phyloP scores from a whole-genome alignment of 2,329 filamentous ascomycete species.

The Phoma sp. region DNA sequence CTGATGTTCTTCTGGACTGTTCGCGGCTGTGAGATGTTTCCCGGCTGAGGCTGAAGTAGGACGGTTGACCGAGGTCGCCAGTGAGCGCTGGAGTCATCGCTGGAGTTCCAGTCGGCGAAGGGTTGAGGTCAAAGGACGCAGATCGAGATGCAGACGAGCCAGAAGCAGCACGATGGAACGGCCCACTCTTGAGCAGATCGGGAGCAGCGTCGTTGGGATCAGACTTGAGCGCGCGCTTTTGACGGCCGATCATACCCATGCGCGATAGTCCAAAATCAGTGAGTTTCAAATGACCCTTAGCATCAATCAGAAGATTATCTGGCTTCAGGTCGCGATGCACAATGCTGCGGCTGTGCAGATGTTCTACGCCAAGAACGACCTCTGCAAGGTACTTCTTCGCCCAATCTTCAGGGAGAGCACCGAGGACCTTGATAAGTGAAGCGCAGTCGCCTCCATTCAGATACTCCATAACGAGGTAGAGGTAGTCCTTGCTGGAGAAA shows the following conservation, averaged over 20 bases:
- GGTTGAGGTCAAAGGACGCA: conserved; percentile 85
- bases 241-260: conserved; percentile 95
- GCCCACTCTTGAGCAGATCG: conserved; percentile 89
- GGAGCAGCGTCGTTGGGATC: conserved; percentile 76
- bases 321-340: conserved; percentile 97
- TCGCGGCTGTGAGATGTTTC: conserved; percentile 67
- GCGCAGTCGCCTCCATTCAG: conserved; percentile 97
- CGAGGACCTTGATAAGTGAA: conserved; percentile 92
- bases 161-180: conserved; percentile 85
- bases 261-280: conserved; percentile 97
- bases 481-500: conserved; percentile 98
- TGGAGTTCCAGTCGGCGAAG: conserved; percentile 85
- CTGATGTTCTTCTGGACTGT: conserved; percentile 72
- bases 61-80: conserved; percentile 77
- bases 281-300: conserved; percentile 93
- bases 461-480: conserved; percentile 99
- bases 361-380: conserved; percentile 94
- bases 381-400: conserved; percentile 97
- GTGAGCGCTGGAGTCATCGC: conserved; percentile 81
- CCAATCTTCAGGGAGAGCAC: conserved; percentile 94
- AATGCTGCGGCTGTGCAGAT: conserved; percentile 91
- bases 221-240: conserved; percentile 87
- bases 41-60: conserved; percentile 84
- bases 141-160: conserved; percentile 79
- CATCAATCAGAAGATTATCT: conserved; percentile 95